These are phyloP conservation scores for Trametes coccinea DNA, from an alignment of 768 basidiomycete genomes.

Conservation along the genomic window DNA sequence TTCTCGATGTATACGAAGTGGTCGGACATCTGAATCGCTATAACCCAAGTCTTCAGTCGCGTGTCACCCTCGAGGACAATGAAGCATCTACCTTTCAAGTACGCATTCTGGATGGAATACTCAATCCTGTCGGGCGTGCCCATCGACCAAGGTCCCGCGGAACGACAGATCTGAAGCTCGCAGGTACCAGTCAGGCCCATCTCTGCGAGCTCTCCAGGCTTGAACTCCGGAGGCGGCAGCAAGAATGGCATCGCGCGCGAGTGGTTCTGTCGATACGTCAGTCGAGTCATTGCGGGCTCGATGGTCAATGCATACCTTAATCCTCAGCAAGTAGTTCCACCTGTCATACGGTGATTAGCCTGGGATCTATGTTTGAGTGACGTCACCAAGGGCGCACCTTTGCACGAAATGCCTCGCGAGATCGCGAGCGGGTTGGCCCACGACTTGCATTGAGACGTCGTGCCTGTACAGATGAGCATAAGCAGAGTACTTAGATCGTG, in stretches of 20 bases:
- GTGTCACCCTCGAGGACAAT: neutral
- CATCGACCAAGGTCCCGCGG: constrained; percentile 94
- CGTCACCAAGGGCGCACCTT: constrained; percentile 47
- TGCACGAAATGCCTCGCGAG: constrained; percentile 93
- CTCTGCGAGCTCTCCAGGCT: constrained; percentile 69
- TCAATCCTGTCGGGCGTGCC: constrained; percentile 85
- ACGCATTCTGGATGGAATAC: constrained; percentile 93
- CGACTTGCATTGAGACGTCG: constrained; percentile 93
- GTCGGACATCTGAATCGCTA: constrained; percentile 90
- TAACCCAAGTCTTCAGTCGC: neutral
- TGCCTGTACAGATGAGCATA: constrained; percentile 58
- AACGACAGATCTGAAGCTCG: constrained; percentile 95
- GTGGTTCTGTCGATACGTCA: constrained; percentile 65
- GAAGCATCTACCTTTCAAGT: constrained; percentile 68
- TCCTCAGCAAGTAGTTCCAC: constrained; percentile 93
- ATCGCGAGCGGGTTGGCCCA: constrained; percentile 95
- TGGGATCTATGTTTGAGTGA: neutral
- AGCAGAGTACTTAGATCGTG: neutral
- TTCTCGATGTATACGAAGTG: constrained; percentile 99
- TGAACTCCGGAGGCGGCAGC: constrained; percentile 92
- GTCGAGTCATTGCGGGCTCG: neutral
- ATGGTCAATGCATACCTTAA: constrained; percentile 58
- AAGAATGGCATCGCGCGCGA: constrained; percentile 90
- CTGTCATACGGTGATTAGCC: constrained; percentile 37
- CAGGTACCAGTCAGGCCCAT: constrained; percentile 92